Conservation (phyloP, 495 filamentous ascomycete genomes). For the Talaromyces thailandensis region DNA sequence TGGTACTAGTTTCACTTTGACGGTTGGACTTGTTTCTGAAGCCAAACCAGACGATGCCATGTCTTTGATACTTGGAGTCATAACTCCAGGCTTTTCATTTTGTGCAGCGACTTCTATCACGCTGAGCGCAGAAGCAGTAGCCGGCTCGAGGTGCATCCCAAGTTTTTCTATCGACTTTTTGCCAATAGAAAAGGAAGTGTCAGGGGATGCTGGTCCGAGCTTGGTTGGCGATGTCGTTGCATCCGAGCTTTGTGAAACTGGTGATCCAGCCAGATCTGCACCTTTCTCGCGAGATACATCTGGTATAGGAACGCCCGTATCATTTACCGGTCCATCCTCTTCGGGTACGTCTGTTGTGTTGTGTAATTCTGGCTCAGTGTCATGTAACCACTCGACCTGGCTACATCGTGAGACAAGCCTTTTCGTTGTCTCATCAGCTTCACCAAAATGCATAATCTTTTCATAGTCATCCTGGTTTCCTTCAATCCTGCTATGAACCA, state of each 20-base stretch:
- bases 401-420: conserved; percentile 75
- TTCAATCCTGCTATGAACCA: conserved; percentile 39
- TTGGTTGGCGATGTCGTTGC: conserved; percentile 15
- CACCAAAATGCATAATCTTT: conserved; percentile 72
- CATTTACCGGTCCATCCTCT: background rate
- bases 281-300: background rate
- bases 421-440: conserved; percentile 81
- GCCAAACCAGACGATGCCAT: background rate
- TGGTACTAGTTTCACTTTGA: conserved; percentile 6
- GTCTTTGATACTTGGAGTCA: conserved; percentile 65
- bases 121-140: conserved; percentile 47
- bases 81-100: conserved; percentile 75
- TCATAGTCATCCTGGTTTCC: conserved; percentile 23
- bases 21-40: background rate
- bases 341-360: background rate
- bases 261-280: background rate
- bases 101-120: conserved; percentile 71
- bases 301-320: background rate
- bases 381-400: conserved; percentile 72
- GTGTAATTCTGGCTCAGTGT: conserved; percentile 22
- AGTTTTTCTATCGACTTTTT: conserved; percentile 14
- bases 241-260: conserved; percentile 16
- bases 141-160: conserved; percentile 38
- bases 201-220: conserved; percentile 12
- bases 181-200: background rate